Evolutionary conservation across 2,329 filamentous ascomycete species (phyloP).

Genomic region (Fonsecaea monophora): DNA sequence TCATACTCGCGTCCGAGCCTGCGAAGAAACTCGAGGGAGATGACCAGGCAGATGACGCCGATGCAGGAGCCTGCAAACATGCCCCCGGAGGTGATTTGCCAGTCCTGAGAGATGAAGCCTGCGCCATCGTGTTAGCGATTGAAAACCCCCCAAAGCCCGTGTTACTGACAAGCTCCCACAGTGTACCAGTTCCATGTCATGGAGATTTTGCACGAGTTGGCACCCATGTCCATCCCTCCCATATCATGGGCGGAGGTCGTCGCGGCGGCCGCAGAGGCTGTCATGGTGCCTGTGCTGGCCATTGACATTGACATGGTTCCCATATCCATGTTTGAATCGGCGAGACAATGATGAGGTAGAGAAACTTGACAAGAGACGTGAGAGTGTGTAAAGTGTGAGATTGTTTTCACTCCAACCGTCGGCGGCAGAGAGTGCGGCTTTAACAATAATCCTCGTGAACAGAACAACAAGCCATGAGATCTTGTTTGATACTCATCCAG

Average conservation of each 20-base stretch:
- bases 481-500: too few relatives aligned
- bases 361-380: too few relatives aligned
- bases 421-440: too few relatives aligned
- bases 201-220: slow-evolving; percentile 11
- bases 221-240: slow-evolving; percentile 13
- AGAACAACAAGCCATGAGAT: too few relatives aligned
- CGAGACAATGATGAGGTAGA: too few relatives aligned
- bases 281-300: background rate
- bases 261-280: slow-evolving; percentile 10
- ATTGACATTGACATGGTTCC: slow-evolving; percentile 13
- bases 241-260: background rate
- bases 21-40: slow-evolving; percentile 74
- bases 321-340: background rate
- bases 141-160: slow-evolving; percentile 62
- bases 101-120: slow-evolving; percentile 72
- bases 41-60: slow-evolving; percentile 70
- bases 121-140: background rate
- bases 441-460: too few relatives aligned
- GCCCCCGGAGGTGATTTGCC: slow-evolving; percentile 66
- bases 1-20: slow-evolving; percentile 76
- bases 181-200: slow-evolving; percentile 83
- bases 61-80: slow-evolving; percentile 47
- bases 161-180: slow-evolving; percentile 54
- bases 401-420: too few relatives aligned
- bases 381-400: too few relatives aligned